Evolutionary conservation across 495 filamentous ascomycete species (phyloP).

Genomic region (Symbiotaphrina buchneri): DNA sequence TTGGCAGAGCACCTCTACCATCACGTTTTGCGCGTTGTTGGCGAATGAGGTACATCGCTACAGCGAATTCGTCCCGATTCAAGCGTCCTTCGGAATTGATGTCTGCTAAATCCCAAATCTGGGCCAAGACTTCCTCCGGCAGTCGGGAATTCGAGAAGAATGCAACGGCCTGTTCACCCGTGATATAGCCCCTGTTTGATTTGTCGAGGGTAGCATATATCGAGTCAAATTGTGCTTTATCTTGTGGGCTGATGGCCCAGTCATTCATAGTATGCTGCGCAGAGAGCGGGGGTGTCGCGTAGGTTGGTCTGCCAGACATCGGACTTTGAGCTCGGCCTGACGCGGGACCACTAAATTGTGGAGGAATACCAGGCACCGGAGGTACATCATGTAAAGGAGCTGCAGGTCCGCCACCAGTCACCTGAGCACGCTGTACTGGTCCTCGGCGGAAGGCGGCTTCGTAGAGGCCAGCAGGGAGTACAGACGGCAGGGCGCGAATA

Average conservation of each 20-base stretch:
- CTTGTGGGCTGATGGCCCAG: conserved; percentile 62
- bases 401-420: no score
- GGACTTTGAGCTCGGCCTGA: conserved; percentile 44
- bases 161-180: conserved; percentile 79
- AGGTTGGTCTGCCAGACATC: conserved; percentile 33
- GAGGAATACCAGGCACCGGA: conserved; percentile 36
- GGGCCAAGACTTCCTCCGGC: conserved; percentile 74
- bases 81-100: conserved; percentile 77
- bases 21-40: conserved; percentile 58
- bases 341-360: conserved; percentile 47
- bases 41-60: conserved; percentile 92
- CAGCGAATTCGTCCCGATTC: conserved; percentile 77
- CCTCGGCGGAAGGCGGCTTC: conserved; percentile 72
- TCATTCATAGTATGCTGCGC: conserved; percentile 44
- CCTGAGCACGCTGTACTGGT: no score
- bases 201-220: conserved; percentile 71
- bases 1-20: conserved; percentile 33
- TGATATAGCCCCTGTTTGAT: conserved; percentile 55
- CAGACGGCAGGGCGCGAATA: conserved; percentile 55
- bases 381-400: no score
- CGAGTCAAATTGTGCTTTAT: conserved; percentile 69
- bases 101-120: conserved; percentile 94
- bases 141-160: conserved; percentile 88
- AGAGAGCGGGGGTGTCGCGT: conserved; percentile 24
- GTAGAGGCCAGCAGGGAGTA: conserved; percentile 69